A percentile compares a stretch with the other conserved stretches of the same genome.
Conservation (phyloP, 2,329 filamentous ascomycete species). For the Harringtonia aguacate region DNA sequence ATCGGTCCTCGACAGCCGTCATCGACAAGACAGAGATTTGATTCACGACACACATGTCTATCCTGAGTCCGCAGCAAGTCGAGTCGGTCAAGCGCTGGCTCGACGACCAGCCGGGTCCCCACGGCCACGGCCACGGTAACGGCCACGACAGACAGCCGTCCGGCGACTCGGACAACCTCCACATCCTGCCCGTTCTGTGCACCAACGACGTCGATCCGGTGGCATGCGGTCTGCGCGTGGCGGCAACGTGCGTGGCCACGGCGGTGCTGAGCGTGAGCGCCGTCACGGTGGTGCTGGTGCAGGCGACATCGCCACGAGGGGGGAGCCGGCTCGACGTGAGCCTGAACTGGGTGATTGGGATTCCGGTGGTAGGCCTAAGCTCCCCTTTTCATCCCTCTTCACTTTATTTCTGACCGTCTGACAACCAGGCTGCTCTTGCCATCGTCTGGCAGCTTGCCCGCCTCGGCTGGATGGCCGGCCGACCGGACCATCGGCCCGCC, state of each 20-base stretch:
- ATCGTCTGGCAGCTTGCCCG: constrained; percentile 7
- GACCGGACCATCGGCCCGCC: neutral
- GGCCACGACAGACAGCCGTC: neutral
- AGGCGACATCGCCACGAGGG: neutral
- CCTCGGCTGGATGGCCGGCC: neutral
- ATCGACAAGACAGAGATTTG: neutral
- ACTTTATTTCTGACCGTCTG: no score
- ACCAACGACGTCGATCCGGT: constrained; percentile 1
- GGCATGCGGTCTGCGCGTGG: constrained; percentile 7
- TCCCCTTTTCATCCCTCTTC: no score
- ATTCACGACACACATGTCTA: constrained; percentile 1
- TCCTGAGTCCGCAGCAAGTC: neutral
- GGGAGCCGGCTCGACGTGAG: constrained; percentile 4
- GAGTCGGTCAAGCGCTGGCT: constrained; percentile 9
- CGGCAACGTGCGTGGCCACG: constrained; percentile 5
- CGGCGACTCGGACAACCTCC: neutral
- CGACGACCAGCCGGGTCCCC: neutral
- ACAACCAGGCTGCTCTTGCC: constrained; percentile 2
- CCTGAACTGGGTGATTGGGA: constrained; percentile 8
- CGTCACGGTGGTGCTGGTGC: constrained; percentile 5
- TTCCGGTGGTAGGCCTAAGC: no score
- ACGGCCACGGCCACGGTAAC: neutral
- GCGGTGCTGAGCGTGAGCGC: constrained; percentile 5
- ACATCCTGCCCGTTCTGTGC: neutral
- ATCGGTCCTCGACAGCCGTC: no score